Percentiles rank a stretch among this genome's conserved stretches.
Evolutionary conservation across 192 early-diverging fungal genomes (phyloP).

Genomic region (Coemansia sp.): DNA sequence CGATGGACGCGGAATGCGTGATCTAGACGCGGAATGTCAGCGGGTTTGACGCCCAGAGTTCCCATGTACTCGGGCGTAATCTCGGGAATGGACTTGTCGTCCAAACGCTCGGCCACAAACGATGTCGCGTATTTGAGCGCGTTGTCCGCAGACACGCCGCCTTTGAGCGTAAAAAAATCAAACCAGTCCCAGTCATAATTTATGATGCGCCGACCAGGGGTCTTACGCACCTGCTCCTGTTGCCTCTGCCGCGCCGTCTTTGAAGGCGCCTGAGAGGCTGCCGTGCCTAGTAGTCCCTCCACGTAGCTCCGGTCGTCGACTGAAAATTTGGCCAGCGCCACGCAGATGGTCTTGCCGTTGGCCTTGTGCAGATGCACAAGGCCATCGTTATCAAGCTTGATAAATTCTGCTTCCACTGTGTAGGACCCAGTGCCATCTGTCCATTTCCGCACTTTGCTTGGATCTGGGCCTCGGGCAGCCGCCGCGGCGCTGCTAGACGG

Average conservation of each 20-base stretch:
- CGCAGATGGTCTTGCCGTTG: conserved; percentile 93
- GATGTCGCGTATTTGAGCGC: conserved; percentile 77
- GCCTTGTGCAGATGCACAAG: conserved; percentile 91
- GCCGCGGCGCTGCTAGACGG: background rate
- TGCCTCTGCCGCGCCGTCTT: conserved; percentile 51
- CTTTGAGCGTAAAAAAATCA: conserved; percentile 80
- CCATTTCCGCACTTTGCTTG: conserved; percentile 80
- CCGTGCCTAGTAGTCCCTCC: conserved; percentile 14
- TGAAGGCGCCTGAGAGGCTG: conserved; percentile 17
- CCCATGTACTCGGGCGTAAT: conserved; percentile 74
- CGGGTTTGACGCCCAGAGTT: conserved; percentile 78
- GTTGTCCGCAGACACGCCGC: conserved; percentile 69
- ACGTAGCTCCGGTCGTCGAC: conserved; percentile 47
- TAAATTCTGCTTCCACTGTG: conserved; percentile 87
- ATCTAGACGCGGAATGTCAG: conserved; percentile 77
- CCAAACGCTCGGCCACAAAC: conserved; percentile 87
- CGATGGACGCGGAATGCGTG: conserved; percentile 54
- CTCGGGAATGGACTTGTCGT: conserved; percentile 72
- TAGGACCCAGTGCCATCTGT: conserved; percentile 89
- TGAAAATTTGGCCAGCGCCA: conserved; percentile 85
- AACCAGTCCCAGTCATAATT: conserved; percentile 92
- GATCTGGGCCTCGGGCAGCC: conserved; percentile 20
- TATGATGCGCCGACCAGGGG: conserved; percentile 33
- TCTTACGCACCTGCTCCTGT: conserved; percentile 47
- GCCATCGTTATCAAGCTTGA: conserved; percentile 70